Conservation (phyloP, 192 early-diverging fungal genomes). For the Linnemannia schmuckeri region DNA sequence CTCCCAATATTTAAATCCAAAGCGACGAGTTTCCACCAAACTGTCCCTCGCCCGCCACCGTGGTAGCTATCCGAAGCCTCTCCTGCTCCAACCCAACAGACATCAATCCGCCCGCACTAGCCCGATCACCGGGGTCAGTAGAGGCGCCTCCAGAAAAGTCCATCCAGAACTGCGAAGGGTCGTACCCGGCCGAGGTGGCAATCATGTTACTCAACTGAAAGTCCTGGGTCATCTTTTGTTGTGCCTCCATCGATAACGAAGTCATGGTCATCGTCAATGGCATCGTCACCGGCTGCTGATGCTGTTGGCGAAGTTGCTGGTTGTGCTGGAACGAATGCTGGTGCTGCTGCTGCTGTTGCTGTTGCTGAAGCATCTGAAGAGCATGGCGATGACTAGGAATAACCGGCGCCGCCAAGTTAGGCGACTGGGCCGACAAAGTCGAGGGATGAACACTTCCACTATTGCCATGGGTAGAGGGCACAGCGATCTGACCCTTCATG, state of each 20-base stretch:
- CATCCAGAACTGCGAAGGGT: constrained; percentile 46
- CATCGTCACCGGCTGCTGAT: neutral
- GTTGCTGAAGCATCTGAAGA: constrained; percentile 44
- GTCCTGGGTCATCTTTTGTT: constrained; percentile 42
- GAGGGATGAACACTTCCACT: neutral
- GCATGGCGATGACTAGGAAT: constrained; percentile 54
- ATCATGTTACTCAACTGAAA: constrained; percentile 17
- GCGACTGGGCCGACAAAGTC: neutral
- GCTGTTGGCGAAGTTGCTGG: constrained; percentile 2
- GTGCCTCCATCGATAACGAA: constrained; percentile 34
- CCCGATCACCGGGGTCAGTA: neutral
- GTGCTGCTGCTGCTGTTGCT: constrained; percentile 27
- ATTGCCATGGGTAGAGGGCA: neutral
- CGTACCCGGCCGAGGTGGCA: constrained; percentile 13
- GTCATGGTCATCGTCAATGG: constrained; percentile 48
- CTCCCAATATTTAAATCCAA: constrained; percentile 17
- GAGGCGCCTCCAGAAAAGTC: constrained; percentile 22
- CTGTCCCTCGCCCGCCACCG: constrained; percentile 12
- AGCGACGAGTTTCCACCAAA: constrained; percentile 10
- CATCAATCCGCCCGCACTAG: neutral
- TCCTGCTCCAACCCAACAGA: constrained; percentile 32
- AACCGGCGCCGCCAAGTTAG: constrained; percentile 27
- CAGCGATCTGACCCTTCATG: constrained; percentile 16
- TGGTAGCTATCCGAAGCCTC: constrained; percentile 15
- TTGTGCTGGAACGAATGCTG: constrained; percentile 26